phyloP scores from a whole-genome alignment of 768 basidiomycete genomes.

The Trametes sanguinea region DNA sequence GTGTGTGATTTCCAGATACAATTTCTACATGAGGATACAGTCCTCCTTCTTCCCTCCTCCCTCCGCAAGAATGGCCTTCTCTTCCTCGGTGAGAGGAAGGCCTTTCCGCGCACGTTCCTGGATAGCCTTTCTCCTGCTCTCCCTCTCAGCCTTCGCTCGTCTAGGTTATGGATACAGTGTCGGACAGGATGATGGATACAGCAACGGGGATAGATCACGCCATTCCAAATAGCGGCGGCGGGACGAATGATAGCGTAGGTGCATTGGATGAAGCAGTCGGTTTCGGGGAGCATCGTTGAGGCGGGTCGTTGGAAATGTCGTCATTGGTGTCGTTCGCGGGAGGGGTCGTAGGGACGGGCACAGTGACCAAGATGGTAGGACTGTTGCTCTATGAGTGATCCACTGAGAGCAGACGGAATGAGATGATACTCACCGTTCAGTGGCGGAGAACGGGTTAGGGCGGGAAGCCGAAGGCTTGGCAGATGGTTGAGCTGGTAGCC shows the following conservation, averaged over 20 bases:
- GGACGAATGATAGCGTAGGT: slow-evolving; percentile 51
- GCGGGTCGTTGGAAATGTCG: slow-evolving; percentile 24
- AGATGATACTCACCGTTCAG: slow-evolving; percentile 62
- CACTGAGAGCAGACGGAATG: slow-evolving; percentile 28
- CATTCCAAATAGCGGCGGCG: slow-evolving; percentile 65
- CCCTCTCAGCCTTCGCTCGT: slow-evolving; percentile 73
- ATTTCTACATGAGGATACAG: slow-evolving; percentile 45
- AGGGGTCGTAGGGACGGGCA: slow-evolving; percentile 22
- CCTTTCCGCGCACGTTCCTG: slow-evolving; percentile 75
- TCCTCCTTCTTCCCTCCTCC: slow-evolving; percentile 50
- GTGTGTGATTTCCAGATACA: too few species aligned
- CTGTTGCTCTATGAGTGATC: slow-evolving; percentile 67
- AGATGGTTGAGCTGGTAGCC: slow-evolving; percentile 26
- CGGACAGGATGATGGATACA: not conserved
- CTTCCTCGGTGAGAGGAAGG: slow-evolving; percentile 65
- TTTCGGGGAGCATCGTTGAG: slow-evolving; percentile 33
- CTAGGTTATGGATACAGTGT: slow-evolving; percentile 40
- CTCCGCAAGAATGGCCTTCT: slow-evolving; percentile 59
- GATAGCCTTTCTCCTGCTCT: slow-evolving; percentile 71
- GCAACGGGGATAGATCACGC: slow-evolving; percentile 48
- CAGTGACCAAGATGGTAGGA: slow-evolving; percentile 30
- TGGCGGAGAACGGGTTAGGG: slow-evolving; percentile 45
- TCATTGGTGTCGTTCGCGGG: slow-evolving; percentile 10
- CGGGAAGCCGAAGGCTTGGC: slow-evolving; percentile 22
- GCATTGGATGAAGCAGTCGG: slow-evolving; percentile 36